Evolutionary conservation across 148 eudicot species (phyloP), one percentile per base, ranked within the genome.

Genomic region (Camellia japonica): DNA sequence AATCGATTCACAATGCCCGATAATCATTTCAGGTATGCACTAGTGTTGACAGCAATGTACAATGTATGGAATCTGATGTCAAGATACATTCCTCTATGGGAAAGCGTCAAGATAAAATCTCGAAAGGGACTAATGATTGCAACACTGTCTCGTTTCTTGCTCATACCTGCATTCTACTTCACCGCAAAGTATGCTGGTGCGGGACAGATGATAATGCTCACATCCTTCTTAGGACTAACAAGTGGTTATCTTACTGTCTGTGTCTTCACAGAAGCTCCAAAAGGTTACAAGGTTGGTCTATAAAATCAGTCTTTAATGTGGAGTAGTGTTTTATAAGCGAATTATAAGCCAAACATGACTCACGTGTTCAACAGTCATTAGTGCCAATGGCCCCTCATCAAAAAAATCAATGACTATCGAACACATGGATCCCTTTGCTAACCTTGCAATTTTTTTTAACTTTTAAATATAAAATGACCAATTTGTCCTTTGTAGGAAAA

Each of bases 231-330:
- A 73, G 98, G 98, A 16, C 66, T 90, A 7, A 90, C 91, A 51
- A 94, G 90, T 47, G 98, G 98, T 3, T 90, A 94, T 80, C 97
- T 94, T 66, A 92, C 97, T 0, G 97, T 94, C 13, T 90, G 97
- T 76, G 92, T 91, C 71, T 77, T 93, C 80, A 93, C 89, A 19
- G 90, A 72, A 2, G 89, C 92, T 52, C 91, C 95, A 0, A 88
- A 87, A 78, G 94, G 97, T 62, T 91, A 89, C 87, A 94, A 86
- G 91, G 98, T 93, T 55, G 42, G 86, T 78, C 67, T 13, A 65
- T 12, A 43, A 10, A 69, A 60, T 15, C 18, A 13, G 10, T 42
- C 3, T 16, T 16, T 0, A 62, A 16, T 62, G 44, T 43, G 38
- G 38, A 30, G 38, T 30, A 30, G 38, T 30, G 38, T 30, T 30